These are phyloP conservation scores for Leccinum truebloodii DNA, from an alignment of 768 basidiomycete genomes.

Conservation along the genomic window DNA sequence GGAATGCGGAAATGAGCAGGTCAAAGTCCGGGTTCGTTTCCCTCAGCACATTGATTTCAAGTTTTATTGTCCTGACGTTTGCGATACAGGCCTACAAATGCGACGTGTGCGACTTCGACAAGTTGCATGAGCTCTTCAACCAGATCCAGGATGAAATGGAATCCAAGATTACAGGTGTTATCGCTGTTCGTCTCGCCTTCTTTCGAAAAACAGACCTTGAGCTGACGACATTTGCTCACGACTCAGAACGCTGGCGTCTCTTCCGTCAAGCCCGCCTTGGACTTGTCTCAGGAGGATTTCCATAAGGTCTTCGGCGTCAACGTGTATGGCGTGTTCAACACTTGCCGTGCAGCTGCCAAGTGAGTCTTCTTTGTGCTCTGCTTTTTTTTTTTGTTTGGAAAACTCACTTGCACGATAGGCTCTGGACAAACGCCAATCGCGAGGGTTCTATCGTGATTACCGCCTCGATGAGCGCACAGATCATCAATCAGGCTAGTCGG, in stretches of 20 bases:
- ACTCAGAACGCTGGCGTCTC: conserved; percentile 62
- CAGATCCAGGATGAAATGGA: conserved; percentile 50
- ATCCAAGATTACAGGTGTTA: conserved; percentile 48
- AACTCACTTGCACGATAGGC: conserved; percentile 24
- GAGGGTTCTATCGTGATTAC: conserved; percentile 63
- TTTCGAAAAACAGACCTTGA: neutral
- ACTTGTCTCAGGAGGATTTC: conserved; percentile 58
- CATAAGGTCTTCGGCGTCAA: conserved; percentile 55
- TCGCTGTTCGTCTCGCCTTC: conserved; percentile 43
- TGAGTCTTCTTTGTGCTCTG: conserved; percentile 21
- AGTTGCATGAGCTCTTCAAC: conserved; percentile 45
- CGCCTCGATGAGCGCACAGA: conserved; percentile 66
- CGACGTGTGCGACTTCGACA: conserved; percentile 52
- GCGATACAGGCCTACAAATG: conserved; percentile 56
- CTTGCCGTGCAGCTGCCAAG: conserved; percentile 58
- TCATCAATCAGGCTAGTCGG: conserved; percentile 52
- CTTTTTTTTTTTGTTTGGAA: accelerated
- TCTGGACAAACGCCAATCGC: conserved; percentile 40
- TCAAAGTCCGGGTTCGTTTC: conserved; percentile 39
- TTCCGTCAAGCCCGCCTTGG: conserved; percentile 59
- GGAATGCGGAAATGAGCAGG: conserved; percentile 41
- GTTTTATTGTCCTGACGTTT: neutral
- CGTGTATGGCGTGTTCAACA: conserved; percentile 68
- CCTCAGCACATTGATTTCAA: too few relatives aligned
- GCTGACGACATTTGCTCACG: too few relatives aligned